These are phyloP conservation scores for Umbelopsis ramanniana DNA, from an alignment of 192 early-diverging fungal genomes.

Conservation along the genomic window DNA sequence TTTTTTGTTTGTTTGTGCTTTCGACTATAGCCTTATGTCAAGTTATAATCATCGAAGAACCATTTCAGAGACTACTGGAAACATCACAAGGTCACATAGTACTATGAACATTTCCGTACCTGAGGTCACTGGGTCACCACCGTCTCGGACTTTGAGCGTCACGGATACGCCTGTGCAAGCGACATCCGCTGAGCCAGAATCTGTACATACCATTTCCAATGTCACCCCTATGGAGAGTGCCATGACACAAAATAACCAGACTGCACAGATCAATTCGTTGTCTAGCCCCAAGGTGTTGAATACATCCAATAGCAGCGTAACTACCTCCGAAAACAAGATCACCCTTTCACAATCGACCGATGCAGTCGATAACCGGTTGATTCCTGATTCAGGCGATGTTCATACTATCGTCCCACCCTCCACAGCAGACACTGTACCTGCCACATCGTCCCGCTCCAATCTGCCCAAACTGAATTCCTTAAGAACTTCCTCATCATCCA, in stretches of 20 bases:
- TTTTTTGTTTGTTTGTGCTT: neutral
- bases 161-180: neutral
- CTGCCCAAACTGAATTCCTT: neutral
- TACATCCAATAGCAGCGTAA: neutral
- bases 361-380: neutral
- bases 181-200: neutral
- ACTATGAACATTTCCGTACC: neutral
- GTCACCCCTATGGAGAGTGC: neutral
- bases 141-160: neutral
- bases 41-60: conserved; percentile 1
- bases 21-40: neutral
- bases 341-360: neutral
- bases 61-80: neutral
- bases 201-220: neutral
- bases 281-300: neutral
- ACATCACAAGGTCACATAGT: conserved; percentile 9
- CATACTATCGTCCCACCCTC: neutral
- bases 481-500: neutral
- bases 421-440: neutral
- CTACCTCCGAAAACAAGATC: neutral
- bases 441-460: neutral
- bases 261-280: neutral
- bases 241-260: neutral
- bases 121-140: neutral
- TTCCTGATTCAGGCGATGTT: neutral